Base-by-base conservation (phyloP, 805 yeast species). In the Cyberlindnera mrakii region DNA sequence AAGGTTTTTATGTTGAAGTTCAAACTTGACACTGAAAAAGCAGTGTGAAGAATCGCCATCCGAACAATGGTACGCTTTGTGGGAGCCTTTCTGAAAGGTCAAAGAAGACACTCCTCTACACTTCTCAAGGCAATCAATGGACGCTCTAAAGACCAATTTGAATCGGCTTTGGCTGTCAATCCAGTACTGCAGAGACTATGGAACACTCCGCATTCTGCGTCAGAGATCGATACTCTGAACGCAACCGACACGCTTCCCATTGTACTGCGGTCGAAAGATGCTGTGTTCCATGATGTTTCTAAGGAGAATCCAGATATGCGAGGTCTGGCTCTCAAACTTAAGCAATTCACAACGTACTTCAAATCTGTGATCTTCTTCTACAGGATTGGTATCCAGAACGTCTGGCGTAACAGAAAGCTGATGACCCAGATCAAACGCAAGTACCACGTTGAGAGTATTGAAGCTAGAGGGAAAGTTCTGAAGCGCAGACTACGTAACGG, bases 301-400 rank as follows among this genome's bases (percentile, higher is more conserved):
- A 41, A 41, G 19, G 50, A 43, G 13, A 55, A 58, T 39, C 45
- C 51, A 1, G 48, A 47, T 41, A 46, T n/a, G 18, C 33, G n/a
- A 49, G 66, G 68, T 41, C 49, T 41, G 41, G 41, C 34, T 37
- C 52, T 38, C 33, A 58, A 38, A 50, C 49, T 55, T 23, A 68
- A 65, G 41, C 77, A 76, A 49, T 67, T 67, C 52, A 54, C 61
- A 18, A 62, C 68, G 1, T 71, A 71, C 48, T 78, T 74, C 6
- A 71, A 72, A 52, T 49, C 63, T 3, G 49, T 78, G 35, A 51
- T 80, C 33, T 58, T 58, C 6, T 80, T 81, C 56, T 83, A 82
- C 63, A 73, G 74, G 46, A 57, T 64, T 2, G 90, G 91, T 1
- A 66, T 82, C 3, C 58, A 64, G 17, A 75, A 74, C 49, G 74